Conservation (phyloP, 2,329 filamentous ascomycete genomes). For the Fusarium denticulatum region DNA sequence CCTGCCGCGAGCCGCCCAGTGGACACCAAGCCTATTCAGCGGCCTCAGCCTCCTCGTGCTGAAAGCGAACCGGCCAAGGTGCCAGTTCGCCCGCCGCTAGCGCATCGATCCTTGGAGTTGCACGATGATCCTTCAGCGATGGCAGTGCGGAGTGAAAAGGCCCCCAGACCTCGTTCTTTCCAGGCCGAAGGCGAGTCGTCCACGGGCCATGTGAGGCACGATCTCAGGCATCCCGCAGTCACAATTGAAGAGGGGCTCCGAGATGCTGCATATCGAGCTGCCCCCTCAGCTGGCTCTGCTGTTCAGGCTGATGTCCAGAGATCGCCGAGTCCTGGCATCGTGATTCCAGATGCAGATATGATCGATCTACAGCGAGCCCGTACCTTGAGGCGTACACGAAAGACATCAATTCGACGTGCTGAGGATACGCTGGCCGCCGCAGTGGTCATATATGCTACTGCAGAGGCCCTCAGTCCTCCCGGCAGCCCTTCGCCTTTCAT, state of each 20-base stretch:
- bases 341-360: constrained; percentile 55
- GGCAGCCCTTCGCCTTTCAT: constrained; percentile 46
- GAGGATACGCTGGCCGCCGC: constrained; percentile 65
- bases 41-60: constrained; percentile 16
- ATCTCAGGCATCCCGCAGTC: constrained; percentile 26
- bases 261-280: constrained; percentile 26
- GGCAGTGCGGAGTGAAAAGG: background rate
- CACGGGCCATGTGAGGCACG: constrained; percentile 18
- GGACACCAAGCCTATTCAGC: constrained; percentile 19
- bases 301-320: constrained; percentile 31
- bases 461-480: constrained; percentile 57
- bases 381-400: constrained; percentile 57
- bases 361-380: constrained; percentile 53
- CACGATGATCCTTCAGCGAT: constrained; percentile 25
- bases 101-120: constrained; percentile 7
- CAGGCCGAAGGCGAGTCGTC: constrained; percentile 24
- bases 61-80: constrained; percentile 24
- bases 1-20: constrained; percentile 33
- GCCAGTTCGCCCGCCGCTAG: constrained; percentile 16
- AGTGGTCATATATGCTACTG: constrained; percentile 64
- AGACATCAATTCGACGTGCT: constrained; percentile 56
- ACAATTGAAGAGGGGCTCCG: constrained; percentile 22
- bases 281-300: background rate
- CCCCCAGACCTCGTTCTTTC: constrained; percentile 25
- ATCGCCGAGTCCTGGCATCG: constrained; percentile 58